Evolutionary conservation across 2,329 filamentous ascomycete species (phyloP), one percentile per base, ranked within the genome.

Genomic region (Monosporascus sp.): DNA sequence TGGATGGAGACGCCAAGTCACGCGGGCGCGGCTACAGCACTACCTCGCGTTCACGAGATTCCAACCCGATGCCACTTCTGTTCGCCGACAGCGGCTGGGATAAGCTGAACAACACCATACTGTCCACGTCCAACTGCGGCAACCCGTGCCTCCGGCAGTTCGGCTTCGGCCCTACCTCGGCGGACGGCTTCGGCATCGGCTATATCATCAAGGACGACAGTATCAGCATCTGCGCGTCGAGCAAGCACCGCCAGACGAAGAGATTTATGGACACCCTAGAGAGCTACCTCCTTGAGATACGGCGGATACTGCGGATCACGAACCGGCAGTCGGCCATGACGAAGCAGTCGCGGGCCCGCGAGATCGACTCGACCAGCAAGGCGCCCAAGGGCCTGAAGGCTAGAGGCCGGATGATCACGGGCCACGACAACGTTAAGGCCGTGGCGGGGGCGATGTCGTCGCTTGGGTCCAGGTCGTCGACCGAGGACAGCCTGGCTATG

Each of bases 141-240:
- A 99, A 97, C 71, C 94, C 94, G 0, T 91, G 88, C 0, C 84
- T 99, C 19, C 86, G 94, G 2, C 93, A 97, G 64, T 99, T 99
- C 64, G 94, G 94, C 3, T 99, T 99, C 68, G 94, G 94, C 0
- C 94, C 94, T 1, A 96, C 93, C 0, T 93, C 90, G 0, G 93
- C 86, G 2, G 91, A 97, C 60, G 94, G 94, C 0, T 97, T 97
- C 66, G 94, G 94, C 31, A 97, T 99, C 52, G 94, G 94, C 2
- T 99, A 99, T 75, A 97, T 99, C 65, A 97, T 99, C 81, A 99
- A 99, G 73, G 91, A 95, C 61, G 90, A 94, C 50, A 82, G 84
- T 48, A 89, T 97, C 56, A 91, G 87, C 47, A 93, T 99, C 57
- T 97, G 94, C 70, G 91, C 92, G 1, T 89, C 87, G 16, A 94